Evolutionary conservation across 306 rosid genomes (phyloP), one percentile per base, ranked within the genome.

Genomic region (Pyrus pyrifolia): DNA sequence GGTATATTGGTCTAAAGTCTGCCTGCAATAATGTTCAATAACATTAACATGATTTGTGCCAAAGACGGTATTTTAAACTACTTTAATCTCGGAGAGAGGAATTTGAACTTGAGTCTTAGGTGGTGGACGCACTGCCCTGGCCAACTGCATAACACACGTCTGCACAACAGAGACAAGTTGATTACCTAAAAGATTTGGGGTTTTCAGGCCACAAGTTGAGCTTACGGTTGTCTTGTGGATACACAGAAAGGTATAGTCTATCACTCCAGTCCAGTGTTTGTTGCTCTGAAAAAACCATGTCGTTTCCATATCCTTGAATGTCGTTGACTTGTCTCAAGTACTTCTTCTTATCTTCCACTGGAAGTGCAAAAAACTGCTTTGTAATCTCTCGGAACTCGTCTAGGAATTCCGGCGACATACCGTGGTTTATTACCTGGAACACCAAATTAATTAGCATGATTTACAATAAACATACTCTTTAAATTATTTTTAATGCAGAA

Each of bases 381-480:
- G 85, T 68, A 55, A 82, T 60, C 63, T 84, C 79, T 2, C 87
- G 86, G 13, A 87, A 19, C 45, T 83, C 70, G 64, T 90, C 88
- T 15, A 93, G 85, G 76, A 85, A 75, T 59, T 87, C 80, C 23
- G 51, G 71, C 70, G 91, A 69, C 81, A 93, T 83, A 8, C 88
- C 93, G 78, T 90, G 94, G 68, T 89, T 87, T 68, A 85, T 88
- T 61, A 87, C 94, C 96, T 90, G 68, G 30, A 76, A 59, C 65
- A 55, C 74, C 46, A 11, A 52, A 4, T 60, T 6, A 60, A 69
- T 14, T 42, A 9, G 45, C 45, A 42, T 9, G 45, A 42, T 42
- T 9, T 2, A 42, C 45, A 42, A 42, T 42, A 42, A 42, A 42
- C 45, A 42, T 9, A 42, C 11, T 42, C 45, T 42, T 9, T 9